phyloP scores from a whole-genome alignment of 2,329 filamentous ascomycete genomes.

The Fusarium sp. region DNA sequence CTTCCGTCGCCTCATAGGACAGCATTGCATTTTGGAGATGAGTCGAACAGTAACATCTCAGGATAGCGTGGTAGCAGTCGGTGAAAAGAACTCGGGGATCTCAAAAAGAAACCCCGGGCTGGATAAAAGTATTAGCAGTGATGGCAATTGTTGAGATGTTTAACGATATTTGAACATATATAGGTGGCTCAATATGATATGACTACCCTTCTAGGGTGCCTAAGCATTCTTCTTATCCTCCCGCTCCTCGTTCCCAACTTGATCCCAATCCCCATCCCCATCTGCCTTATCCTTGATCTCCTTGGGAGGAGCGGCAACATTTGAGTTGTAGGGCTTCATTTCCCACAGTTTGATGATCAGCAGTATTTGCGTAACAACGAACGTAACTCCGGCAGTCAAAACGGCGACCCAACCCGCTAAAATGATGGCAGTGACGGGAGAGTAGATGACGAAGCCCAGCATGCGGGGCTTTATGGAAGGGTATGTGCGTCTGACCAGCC shows the following conservation, averaged over 20 bases:
- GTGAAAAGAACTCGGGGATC: too few relatives aligned
- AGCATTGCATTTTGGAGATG: too few relatives aligned
- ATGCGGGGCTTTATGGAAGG: conserved; percentile 14
- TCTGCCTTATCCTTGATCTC: neutral
- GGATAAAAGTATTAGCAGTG: too few relatives aligned
- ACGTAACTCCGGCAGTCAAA: neutral
- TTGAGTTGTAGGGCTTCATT: neutral
- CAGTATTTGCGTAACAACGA: neutral
- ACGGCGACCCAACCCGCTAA: neutral
- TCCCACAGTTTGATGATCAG: conserved; percentile 9
- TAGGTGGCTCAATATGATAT: too few relatives aligned
- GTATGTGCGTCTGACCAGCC: conserved; percentile 25
- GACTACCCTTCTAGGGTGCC: neutral
- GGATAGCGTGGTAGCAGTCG: too few relatives aligned
- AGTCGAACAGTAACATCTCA: too few relatives aligned
- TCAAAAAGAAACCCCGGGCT: too few relatives aligned
- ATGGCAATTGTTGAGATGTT: too few relatives aligned
- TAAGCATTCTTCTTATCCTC: neutral
- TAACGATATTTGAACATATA: too few relatives aligned
- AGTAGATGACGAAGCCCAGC: conserved; percentile 22
- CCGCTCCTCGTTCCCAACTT: neutral
- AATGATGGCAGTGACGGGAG: neutral
- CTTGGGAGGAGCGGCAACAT: neutral
- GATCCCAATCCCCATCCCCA: neutral
- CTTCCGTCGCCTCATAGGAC: too few relatives aligned